Evolutionary conservation across 306 rosid genomes (phyloP), one percentile per base, ranked within the genome.

Genomic region (Spatholobus suberectus): DNA sequence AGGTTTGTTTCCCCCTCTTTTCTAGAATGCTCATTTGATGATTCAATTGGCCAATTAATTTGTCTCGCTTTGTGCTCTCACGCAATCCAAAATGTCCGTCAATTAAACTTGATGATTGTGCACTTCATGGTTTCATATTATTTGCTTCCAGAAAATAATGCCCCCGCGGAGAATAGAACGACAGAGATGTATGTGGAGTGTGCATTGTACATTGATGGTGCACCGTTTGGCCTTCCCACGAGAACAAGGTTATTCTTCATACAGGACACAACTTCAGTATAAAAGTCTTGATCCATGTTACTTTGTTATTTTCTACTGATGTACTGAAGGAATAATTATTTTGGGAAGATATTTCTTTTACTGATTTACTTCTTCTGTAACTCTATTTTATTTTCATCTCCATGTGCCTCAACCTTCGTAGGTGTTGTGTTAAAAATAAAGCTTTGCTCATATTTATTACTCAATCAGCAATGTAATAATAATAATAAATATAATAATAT

Each of bases 191-290:
- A 87, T 37, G 99, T 94, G 73, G 99, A 94, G 91, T 94, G 97
- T 73, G 94, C 96, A 0, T 81, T 96, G 85, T 88, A 88, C 62
- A 89, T 96, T 71, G 97, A 96, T 79, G 99, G 99, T 23, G 96
- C 98, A 77, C 98, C 91, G 12, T 93, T 94, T 88, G 99, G 99
- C 67, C 92, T 92, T 66, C 94, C 99, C 40, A 93, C 92, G 0
- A 88, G 95, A 90, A 94, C 99, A 23, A 94, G 99, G 98, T 96
- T 61, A 54, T 74, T 37, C 52, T 74, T 61, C 41, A 11, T 24
- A 43, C 62, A 3, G 23, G 21, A 34, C 32, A 40, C 13, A 5
- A 18, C 66, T 76, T 62, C 35, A 5, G 67, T 6, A 35, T 69
- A 4, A 24, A 70, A 24, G 6, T 46, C 57, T 35, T 73, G 41